Evolutionary conservation across 768 basidiomycete genomes (phyloP).

Genomic region (Trametes cinnabarina): DNA sequence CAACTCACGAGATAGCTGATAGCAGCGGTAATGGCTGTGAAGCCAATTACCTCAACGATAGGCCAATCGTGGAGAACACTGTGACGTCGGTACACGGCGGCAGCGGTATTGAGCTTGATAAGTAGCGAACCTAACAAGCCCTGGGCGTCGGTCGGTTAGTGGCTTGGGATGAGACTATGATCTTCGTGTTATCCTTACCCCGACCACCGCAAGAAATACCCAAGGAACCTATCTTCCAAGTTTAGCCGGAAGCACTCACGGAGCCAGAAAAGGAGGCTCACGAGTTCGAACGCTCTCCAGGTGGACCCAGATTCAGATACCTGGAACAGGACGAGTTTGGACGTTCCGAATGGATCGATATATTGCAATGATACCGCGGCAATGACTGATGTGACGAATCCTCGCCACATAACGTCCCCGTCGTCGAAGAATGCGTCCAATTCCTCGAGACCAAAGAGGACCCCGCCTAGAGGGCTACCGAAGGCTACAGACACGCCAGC

Average conservation of each 20-base stretch:
- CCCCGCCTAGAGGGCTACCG: slow-evolving; percentile 83
- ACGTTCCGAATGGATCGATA: slow-evolving; percentile 82
- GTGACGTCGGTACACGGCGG: slow-evolving; percentile 59
- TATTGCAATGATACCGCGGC: slow-evolving; percentile 84
- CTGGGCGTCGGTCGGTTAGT: slow-evolving; percentile 31
- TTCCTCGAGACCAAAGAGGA: slow-evolving; percentile 82
- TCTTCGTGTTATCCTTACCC: slow-evolving; percentile 44
- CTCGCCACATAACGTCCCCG: slow-evolving; percentile 78
- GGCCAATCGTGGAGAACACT: slow-evolving; percentile 60
- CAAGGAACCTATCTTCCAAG: slow-evolving; percentile 57
- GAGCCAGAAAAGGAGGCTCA: slow-evolving; percentile 37
- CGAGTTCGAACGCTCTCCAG: slow-evolving; percentile 74
- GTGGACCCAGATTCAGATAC: slow-evolving; percentile 59
- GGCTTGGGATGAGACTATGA: too few species aligned
- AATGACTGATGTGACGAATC: slow-evolving; percentile 87
- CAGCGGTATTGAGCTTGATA: slow-evolving; percentile 63
- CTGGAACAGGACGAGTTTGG: slow-evolving; percentile 79
- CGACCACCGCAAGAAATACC: slow-evolving; percentile 59
- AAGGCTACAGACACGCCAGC: slow-evolving; percentile 89
- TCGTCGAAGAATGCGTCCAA: slow-evolving; percentile 67
- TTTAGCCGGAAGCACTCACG: too few species aligned
- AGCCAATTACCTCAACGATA: slow-evolving; percentile 59
- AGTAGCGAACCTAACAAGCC: slow-evolving; percentile 64
- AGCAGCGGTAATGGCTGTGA: slow-evolving; percentile 65
- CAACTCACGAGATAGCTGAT: slow-evolving; percentile 60